phyloP scores from a whole-genome alignment of 2,329 filamentous ascomycete genomes.

The Pseudohalonectria lignicola region DNA sequence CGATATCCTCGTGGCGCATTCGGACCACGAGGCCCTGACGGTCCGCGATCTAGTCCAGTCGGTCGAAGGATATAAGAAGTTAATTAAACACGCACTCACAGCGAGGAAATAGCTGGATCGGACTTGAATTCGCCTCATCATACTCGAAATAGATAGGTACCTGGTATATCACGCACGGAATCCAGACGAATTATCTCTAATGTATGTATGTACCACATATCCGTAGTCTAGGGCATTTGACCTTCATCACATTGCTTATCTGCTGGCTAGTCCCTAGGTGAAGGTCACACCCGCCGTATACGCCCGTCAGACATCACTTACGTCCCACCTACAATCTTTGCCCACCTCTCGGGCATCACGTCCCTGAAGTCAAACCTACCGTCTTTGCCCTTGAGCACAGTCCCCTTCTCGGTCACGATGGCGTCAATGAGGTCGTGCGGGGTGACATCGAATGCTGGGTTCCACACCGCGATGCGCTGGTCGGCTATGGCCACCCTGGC shows the following conservation, averaged over 20 bases:
- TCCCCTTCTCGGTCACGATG: constrained; percentile 85
- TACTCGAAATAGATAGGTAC: not conserved
- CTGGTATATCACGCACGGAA: not conserved
- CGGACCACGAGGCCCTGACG: constrained; percentile 68
- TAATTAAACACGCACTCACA: constrained; percentile 48
- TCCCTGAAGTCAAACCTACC: constrained; percentile 57
- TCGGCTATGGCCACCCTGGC: constrained; percentile 72
- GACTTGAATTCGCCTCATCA: not conserved
- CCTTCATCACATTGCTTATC: no score
- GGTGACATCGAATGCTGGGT: constrained; percentile 93
- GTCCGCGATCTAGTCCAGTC: constrained; percentile 66
- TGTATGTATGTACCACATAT: no score
- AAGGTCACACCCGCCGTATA: no score
- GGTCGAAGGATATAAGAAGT: constrained; percentile 66
- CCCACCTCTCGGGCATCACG: constrained; percentile 47
- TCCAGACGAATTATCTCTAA: no score
- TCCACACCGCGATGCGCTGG: constrained; percentile 79
- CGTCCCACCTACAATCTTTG: constrained; percentile 18
- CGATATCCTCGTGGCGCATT: constrained; percentile 79
- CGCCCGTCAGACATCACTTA: no score
- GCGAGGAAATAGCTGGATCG: not conserved
- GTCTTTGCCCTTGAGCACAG: constrained; percentile 63
- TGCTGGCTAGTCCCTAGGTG: no score
- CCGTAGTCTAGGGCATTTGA: no score
- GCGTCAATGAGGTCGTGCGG: constrained; percentile 82